Evolutionary conservation across 306 rosid genomes (phyloP), one percentile per base, ranked within the genome.

Genomic region (Ziziphus jujuba): DNA sequence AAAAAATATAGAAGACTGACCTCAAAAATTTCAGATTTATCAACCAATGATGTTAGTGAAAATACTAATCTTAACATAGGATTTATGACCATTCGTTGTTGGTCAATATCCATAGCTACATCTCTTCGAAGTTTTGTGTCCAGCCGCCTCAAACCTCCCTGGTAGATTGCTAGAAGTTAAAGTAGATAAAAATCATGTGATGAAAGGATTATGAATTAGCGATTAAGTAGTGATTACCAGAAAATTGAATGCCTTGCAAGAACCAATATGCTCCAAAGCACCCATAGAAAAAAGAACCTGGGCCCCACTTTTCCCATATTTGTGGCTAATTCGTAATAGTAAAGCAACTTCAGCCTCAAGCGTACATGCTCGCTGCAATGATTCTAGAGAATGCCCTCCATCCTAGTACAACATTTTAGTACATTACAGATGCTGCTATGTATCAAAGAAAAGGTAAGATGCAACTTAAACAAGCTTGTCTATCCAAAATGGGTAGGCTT

Each of bases 251-350:
- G 90, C 93, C 84, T 80, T 90, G 80, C 96, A 84, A 0, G 91
- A 90, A 77, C 85, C 77, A 80, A 93, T 82, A 70, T 93, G 86
- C 84, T 93, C 97, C 72, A 93, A 77, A 71, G 86, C 67, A 56
- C 96, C 95, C 89, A 84, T 86, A 73, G 98, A 87, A 58, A 86
- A 83, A 43, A 93, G 82, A 61, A 90, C 91, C 80, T 87, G 96
- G 45, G 95, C 95, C 72, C 98, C 98, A 71, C 89, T 83, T 75
- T 93, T 93, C 67, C 98, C 96, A 65, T 93, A 93, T 56, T 83
- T 86, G 85, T 93, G 86, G 75, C 95, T 88, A 56, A 88, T 81
- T 77, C 98, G 80, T 47, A 90, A 77, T 50, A 93, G 76, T 66
- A 90, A 78, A 77, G 95, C 91, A 40, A 93, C 91, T 61, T 90